Base-by-base conservation (phyloP, 2,329 filamentous ascomycete species). In the Drechmeria coniospora region DNA sequence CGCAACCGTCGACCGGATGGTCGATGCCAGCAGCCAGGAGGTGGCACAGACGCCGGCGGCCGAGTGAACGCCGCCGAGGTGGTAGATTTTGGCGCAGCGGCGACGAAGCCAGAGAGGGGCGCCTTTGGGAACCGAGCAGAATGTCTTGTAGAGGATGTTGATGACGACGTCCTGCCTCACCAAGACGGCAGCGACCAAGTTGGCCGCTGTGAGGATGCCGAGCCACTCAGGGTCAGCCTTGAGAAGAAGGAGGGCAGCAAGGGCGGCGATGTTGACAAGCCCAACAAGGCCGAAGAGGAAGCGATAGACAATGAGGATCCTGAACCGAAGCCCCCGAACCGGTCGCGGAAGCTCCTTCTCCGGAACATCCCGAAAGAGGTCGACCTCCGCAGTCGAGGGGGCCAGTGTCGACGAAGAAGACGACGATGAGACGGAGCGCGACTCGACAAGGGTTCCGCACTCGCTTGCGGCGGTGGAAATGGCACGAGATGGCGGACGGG, bases 281-380 rank as follows among this genome's bases (percentile, higher is more conserved):
- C 64, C 58, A 17, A 68, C 51, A 8, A 69, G 27, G 23, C 62
- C 61, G 46, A 74, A 72, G 7, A 74, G 58, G 4, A 62, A 58
- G 14, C 68, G 59, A 38, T 74, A 74, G 15, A 63, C 53, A 29
- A 63, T 64, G 39, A 69, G 54, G 31, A 68, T 44, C 17, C 56
- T 54, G 40, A 56, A 50, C 17, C 56, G 48, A 17, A 63, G 36
- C 28, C 51, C 55, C 27, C 57, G 50, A 32, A 50, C 45, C 5
- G 49, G 50, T 21, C 55, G 54, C 3, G 43, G 37, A 15, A 50
- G 48, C 12, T 46, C 49, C 44, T 65, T 65, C 6, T 43, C 42
- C 3, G 59, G 57, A 5, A 63, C 35, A 5, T 50, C 50, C 5
- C 33, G 29, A 18, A 36, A 36, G 18, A 54, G 40, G 27, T 46